Conservation (phyloP, 2,329 filamentous ascomycete genomes). For the Aspergillus pseudotamarii region DNA sequence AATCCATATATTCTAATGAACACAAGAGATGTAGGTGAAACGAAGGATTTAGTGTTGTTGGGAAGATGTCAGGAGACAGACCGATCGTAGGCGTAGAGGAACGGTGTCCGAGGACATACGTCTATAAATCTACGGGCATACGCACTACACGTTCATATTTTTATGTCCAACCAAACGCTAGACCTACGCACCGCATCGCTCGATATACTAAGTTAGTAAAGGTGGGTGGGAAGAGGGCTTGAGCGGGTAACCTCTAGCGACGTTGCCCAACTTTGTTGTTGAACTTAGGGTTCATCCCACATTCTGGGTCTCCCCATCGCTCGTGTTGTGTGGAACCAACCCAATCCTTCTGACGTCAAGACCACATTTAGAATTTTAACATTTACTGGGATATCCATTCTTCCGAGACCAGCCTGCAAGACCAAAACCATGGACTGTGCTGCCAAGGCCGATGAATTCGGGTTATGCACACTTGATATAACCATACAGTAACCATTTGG, state of each 20-base stretch:
- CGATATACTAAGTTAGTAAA: neutral
- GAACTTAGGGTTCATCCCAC: neutral
- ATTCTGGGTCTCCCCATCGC: neutral
- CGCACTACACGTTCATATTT: neutral
- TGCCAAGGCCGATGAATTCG: neutral
- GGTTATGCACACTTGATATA: neutral
- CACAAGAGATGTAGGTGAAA: neutral
- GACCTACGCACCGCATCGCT: neutral
- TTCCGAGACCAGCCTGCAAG: neutral
- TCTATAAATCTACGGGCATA: neutral
- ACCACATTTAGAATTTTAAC: neutral
- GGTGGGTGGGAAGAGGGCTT: neutral
- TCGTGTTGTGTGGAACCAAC: neutral
- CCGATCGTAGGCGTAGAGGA: neutral
- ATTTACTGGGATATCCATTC: neutral
- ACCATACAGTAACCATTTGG: neutral
- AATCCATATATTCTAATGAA: neutral
- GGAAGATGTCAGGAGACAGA: no score
- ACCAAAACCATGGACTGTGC: neutral
- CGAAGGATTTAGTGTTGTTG: neutral
- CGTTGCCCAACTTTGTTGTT: neutral
- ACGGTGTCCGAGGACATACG: neutral
- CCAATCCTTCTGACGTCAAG: neutral
- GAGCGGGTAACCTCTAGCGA: neutral
- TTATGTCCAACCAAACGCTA: neutral